Base-by-base conservation (phyloP, 2,329 filamentous ascomycete genomes). In the Leptodontidium sp. region DNA sequence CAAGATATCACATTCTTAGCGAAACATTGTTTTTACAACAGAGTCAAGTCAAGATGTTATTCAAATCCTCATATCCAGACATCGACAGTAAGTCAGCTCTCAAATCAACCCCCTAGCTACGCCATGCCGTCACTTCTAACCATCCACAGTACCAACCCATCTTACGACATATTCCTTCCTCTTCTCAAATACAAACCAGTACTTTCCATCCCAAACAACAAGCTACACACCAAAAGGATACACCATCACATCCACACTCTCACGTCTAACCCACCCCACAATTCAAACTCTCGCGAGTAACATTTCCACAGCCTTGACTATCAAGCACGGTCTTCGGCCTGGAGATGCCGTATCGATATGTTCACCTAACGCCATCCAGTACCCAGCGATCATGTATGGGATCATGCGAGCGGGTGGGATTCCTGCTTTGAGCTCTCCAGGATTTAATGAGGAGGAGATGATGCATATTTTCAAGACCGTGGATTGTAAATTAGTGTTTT, bases 391-490 rank as follows among this genome's bases (percentile, higher is more conserved):
- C 9, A 85, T 90, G 80, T 84, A 87, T 69, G 84, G 85, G 0
- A 83, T 84, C 2, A 79, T 88, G 14, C 82, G 80, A 78, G 73
- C 82, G 75, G 80, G 83, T 24, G 45, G 64, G 40, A 17, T 71
- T 49, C 52, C 67, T 15, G 57, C 67, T 26, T 50, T 64, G 29
- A 88, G 87, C 0, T 87, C 84, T 9, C 88, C 88, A 0, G 88
- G 87, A 0, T 91, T 91, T 77, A 90, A 86, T 59, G 82, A 86
- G 24, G 88, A 91, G 55, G 89, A 91, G 71, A 90, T 91, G 86
- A 85, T 84, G 1, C 89, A 90, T 76, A 87, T 87, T 1, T 80
- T 91, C 1, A 83, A 85, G 71, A 88, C 83, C 0, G 85, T 83
- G 0, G 80, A 86, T 35, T 84, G 86, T 2, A 87, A 84, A 70